These are phyloP conservation scores for Gaertneriomyces sp. DNA, from an alignment of 192 early-diverging fungal genomes.

Conservation along the genomic window DNA sequence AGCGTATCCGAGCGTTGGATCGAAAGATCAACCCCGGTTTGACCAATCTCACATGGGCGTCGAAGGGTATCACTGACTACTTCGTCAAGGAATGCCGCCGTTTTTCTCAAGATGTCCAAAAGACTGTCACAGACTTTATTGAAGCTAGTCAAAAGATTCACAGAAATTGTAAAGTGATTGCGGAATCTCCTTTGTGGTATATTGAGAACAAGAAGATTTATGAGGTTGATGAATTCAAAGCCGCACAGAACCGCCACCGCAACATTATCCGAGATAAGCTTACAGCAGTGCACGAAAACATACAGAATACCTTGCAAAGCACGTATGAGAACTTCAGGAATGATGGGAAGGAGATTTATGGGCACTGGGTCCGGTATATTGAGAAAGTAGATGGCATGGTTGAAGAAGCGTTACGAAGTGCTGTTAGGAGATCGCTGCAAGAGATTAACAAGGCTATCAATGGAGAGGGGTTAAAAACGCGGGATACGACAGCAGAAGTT, in stretches of 20 bases:
- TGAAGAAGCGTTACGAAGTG: conserved; percentile 49
- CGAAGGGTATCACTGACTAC: conserved; percentile 61
- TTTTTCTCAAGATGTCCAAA: conserved; percentile 56
- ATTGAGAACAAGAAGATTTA: conserved; percentile 62
- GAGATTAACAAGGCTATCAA: conserved; percentile 63
- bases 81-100: conserved; percentile 64
- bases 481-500: conserved; percentile 50
- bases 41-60: conserved; percentile 53
- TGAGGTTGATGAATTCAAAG: conserved; percentile 55
- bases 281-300: conserved; percentile 40
- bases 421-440: conserved; percentile 53
- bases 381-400: conserved; percentile 52
- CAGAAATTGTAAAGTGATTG: conserved; percentile 46
- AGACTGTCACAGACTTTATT: conserved; percentile 55
- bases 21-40: conserved; percentile 66
- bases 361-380: conserved; percentile 54
- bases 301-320: conserved; percentile 38
- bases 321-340: conserved; percentile 52
- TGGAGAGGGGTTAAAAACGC: conserved; percentile 54
- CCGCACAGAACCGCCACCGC: conserved; percentile 42
- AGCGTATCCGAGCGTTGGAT: conserved; percentile 60
- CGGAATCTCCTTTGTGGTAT: conserved; percentile 53
- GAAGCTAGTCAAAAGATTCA: conserved; percentile 46
- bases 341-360: conserved; percentile 57
- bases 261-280: conserved; percentile 42